These are phyloP conservation scores for Bombardia bombarda DNA, from an alignment of 495 filamentous ascomycete genomes.

Conservation along the genomic window DNA sequence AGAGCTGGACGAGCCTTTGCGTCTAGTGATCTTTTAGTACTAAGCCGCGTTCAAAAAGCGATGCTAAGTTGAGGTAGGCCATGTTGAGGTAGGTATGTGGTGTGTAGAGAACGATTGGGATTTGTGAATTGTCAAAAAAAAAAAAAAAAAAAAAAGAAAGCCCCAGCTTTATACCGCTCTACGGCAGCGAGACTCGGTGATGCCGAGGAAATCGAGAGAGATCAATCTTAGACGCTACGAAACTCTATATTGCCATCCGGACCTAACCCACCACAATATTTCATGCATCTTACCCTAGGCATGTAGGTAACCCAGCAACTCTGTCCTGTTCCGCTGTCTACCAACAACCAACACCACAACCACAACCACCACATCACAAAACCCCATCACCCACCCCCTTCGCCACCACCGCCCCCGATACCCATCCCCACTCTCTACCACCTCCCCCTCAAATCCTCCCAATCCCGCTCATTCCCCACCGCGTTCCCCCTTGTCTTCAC, in stretches of 20 bases:
- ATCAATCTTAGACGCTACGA: too few species aligned
- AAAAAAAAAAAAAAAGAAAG: too few species aligned
- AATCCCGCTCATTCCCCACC: constrained; percentile 56
- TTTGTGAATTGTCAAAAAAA: background rate
- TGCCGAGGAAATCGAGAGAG: background rate
- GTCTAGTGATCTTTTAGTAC: background rate
- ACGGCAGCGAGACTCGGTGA: background rate
- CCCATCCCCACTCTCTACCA: too few species aligned
- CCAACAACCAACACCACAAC: too few species aligned
- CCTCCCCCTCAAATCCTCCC: constrained; percentile 53
- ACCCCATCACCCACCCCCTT: too few species aligned
- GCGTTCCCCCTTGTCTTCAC: constrained; percentile 60
- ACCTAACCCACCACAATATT: too few species aligned
- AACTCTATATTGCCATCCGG: too few species aligned
- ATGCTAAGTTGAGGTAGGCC: background rate
- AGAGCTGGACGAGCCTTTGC: constrained; percentile 3
- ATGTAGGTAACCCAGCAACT: too few species aligned
- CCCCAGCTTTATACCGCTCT: background rate
- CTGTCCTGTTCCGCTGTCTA: too few species aligned
- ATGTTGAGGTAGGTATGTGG: background rate
- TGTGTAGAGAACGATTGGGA: background rate
- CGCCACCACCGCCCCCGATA: too few species aligned
- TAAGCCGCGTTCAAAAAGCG: background rate
- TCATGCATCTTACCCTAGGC: too few species aligned
- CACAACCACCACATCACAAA: too few species aligned